Evolutionary conservation across 2,329 filamentous ascomycete genomes (phyloP).

Genomic region (Aureobasidium sp.): DNA sequence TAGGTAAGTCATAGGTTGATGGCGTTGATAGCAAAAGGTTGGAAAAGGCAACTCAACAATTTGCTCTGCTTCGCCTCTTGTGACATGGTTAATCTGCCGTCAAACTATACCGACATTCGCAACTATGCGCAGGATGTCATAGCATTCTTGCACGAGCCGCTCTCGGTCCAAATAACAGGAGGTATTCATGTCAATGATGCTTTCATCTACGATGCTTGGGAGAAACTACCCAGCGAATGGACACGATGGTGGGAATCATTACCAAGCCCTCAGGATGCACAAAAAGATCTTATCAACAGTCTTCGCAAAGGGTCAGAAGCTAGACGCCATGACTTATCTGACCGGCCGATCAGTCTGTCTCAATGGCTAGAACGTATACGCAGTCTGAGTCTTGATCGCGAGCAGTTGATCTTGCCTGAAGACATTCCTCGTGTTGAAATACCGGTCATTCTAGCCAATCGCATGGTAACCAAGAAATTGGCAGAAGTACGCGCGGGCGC

Average conservation of each 20-base stretch:
- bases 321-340: not conserved
- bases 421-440: conserved; percentile 4
- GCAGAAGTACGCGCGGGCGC: conserved; percentile 16
- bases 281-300: conserved; percentile 17
- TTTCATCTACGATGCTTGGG: conserved; percentile 17
- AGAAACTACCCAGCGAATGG: conserved; percentile 14
- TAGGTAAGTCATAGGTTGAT: not conserved
- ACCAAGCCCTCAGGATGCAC: conserved; percentile 10
- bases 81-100: not conserved
- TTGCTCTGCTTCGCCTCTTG: not conserved
- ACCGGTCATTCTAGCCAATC: conserved; percentile 1
- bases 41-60: not conserved
- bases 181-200: conserved; percentile 19
- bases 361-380: conserved; percentile 16
- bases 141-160: conserved; percentile 15
- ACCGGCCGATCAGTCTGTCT: conserved; percentile 10
- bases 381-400: conserved; percentile 14
- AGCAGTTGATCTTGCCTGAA: conserved; percentile 10
- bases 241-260: conserved; percentile 16
- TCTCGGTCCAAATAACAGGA: conserved; percentile 16
- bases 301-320: conserved; percentile 1
- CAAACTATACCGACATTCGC: not conserved
- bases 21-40: not conserved
- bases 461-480: conserved; percentile 18
- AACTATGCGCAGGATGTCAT: conserved; percentile 14